Evolutionary conservation across 2,329 filamentous ascomycete species (phyloP), one percentile per base, ranked within the genome.

Genomic region (Achaetomium macrosporum): DNA sequence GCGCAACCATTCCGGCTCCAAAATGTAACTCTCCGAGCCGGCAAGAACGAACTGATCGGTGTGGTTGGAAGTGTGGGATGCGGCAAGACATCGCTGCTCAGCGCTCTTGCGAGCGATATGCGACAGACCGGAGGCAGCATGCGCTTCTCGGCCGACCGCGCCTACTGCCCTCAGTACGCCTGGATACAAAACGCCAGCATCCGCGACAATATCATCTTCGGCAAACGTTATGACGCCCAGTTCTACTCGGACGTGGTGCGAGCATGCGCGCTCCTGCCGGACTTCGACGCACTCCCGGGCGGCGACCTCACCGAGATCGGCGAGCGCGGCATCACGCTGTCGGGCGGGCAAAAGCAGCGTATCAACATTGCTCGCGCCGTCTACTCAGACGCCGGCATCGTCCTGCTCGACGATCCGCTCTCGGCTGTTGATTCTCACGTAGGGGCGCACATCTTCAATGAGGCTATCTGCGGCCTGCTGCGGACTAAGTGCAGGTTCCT

Each of bases 171-270:
- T 7, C 44, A 46, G 17, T 13, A 16, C 15, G 11, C 44, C 2
- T 46, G 44, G 44, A 46, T 46, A 9, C n/a, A 39, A n/a, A 46
- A 46, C 44, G 33, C 30, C 7, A 46, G 13, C 15, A 16, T 46
- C 19, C 17, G 17, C 3, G 44, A 46, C 19, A 46, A 46, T 9
- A 46, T 31, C 30, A 7, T 31, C 7, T 31, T 31, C 30, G 30
- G 12, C 7, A 7, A 12, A 12, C 30, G 7, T 12, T 31, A 7
- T 12, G 30, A 31, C 30, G 30, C 30, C 7, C 7, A 7, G 7
- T 31, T 31, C 30, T 31, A 31, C 30, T 7, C 7, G 7, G 30
- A 7, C 7, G 30, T 31, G 30, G 30, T 31, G 30, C 7, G 30
- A 12, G 12, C 30, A 12, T 31, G 30, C 30, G 30, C 30, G 30